These are phyloP conservation scores for Coemansia sp. DNA, from an alignment of 192 early-diverging fungal species.

Conservation along the genomic window DNA sequence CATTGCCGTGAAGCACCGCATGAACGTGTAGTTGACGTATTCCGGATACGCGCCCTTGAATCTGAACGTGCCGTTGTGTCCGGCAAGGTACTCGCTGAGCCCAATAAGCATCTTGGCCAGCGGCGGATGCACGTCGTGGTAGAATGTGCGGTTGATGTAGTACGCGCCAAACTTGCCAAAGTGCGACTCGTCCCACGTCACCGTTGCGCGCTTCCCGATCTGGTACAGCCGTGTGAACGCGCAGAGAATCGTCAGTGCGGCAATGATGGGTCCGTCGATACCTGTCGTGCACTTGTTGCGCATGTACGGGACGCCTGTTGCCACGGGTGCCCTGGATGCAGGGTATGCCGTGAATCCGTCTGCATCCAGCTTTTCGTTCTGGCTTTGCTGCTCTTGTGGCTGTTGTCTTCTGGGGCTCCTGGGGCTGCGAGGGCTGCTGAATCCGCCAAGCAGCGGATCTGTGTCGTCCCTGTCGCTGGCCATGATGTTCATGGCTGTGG, in stretches of 20 bases:
- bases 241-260: constrained; percentile 27
- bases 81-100: constrained; percentile 58
- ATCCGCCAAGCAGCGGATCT: not conserved
- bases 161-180: constrained; percentile 75
- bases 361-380: not conserved
- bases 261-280: constrained; percentile 48
- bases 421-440: not conserved
- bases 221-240: constrained; percentile 36
- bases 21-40: constrained; percentile 64
- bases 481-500: not conserved
- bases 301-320: constrained; percentile 27
- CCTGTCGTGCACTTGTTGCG: constrained; percentile 45
- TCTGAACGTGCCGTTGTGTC: constrained; percentile 62
- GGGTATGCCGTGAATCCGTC: constrained; percentile 33
- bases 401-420: not conserved
- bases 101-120: constrained; percentile 74
- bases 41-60: constrained; percentile 66
- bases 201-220: constrained; percentile 31
- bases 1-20: constrained; percentile 62
- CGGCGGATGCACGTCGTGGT: constrained; percentile 97
- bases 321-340: not conserved
- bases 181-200: constrained; percentile 71
- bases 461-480: not conserved
- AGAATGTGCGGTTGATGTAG: constrained; percentile 89
- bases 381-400: constrained; percentile 1